Conservation (phyloP, 2,329 filamentous ascomycete species). For the Aureobasidium sp. region DNA sequence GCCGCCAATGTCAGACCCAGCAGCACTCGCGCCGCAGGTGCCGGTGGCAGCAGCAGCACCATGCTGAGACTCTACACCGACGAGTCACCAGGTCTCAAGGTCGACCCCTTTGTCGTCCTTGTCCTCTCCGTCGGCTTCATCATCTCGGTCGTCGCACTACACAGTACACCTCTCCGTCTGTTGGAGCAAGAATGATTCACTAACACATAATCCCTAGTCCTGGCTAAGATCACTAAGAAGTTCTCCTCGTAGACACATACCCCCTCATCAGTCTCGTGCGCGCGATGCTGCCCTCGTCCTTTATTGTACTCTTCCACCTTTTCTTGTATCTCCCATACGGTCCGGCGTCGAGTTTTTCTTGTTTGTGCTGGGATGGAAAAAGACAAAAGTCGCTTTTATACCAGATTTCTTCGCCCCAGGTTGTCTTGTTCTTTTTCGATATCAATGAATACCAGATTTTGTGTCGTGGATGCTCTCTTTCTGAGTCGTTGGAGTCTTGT, state of each 20-base stretch:
- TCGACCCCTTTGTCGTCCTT: conserved; percentile 94
- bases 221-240: conserved; percentile 87
- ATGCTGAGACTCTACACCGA: conserved; percentile 99
- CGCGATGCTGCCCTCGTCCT: not conserved
- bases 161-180: conserved; percentile 59
- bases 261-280: not conserved
- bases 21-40: conserved; percentile 87
- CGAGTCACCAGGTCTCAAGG: conserved; percentile 93
- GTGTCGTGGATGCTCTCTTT: not conserved
- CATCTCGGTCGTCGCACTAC: conserved; percentile 93
- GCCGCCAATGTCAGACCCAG: conserved; percentile 86
- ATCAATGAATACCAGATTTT: conserved; percentile 3
- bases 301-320: not conserved
- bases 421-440: conserved; percentile 1
- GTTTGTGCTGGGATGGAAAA: not conserved
- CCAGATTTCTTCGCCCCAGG: conserved; percentile 1
- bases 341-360: conserved; percentile 8
- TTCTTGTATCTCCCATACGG: conserved; percentile 3
- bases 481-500: not conserved
- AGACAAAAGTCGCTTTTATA: conserved; percentile 6
- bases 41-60: conserved; percentile 91
- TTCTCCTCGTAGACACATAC: conserved; percentile 50
- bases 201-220: conserved; percentile 49
- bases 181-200: conserved; percentile 6
- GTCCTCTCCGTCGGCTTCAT: conserved; percentile 97